A percentile compares a stretch with the other conserved stretches of the same genome.
Conservation (phyloP, 164 flowering plant genomes). For the Santalum album region DNA sequence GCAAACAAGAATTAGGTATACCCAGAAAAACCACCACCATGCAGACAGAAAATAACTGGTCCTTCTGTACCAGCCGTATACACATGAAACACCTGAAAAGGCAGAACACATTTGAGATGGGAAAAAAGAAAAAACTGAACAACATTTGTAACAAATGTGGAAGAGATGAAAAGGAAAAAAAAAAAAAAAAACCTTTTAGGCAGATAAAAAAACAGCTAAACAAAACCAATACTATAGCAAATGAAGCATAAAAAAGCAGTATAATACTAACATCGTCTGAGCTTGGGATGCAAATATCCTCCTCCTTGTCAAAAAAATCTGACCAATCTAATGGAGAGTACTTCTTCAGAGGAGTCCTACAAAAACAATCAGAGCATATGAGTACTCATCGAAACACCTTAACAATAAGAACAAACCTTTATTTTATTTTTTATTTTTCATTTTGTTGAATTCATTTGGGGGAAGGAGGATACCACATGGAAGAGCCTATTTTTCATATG, state of each 20-base stretch:
- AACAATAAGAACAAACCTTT: background rate
- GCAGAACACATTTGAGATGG: constrained; percentile 2
- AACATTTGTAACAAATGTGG: too few species aligned
- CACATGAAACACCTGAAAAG: constrained; percentile 76
- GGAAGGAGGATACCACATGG: background rate
- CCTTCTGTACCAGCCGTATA: constrained; percentile 84
- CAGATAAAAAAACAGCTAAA: too few species aligned
- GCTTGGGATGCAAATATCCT: constrained; percentile 48
- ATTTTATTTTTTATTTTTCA: too few species aligned
- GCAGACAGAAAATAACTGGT: constrained; percentile 86
- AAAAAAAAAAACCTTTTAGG: too few species aligned
- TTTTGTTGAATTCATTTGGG: too few species aligned
- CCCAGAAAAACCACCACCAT: constrained; percentile 98
- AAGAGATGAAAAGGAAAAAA: too few species aligned
- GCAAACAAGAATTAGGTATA: constrained; percentile 16
- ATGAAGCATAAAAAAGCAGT: background rate
- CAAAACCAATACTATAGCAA: background rate
- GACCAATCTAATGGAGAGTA: constrained; percentile 60
- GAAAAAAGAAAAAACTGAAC: background rate
- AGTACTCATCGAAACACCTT: background rate
- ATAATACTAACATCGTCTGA: constrained; percentile 36
- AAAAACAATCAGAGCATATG: constrained; percentile 4
- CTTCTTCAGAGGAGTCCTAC: constrained; percentile 44
- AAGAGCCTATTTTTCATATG: background rate
- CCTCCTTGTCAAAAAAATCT: constrained; percentile 66